Conservation (phyloP, 139 green algal genomes). For the Ettlia oleoabundans region DNA sequence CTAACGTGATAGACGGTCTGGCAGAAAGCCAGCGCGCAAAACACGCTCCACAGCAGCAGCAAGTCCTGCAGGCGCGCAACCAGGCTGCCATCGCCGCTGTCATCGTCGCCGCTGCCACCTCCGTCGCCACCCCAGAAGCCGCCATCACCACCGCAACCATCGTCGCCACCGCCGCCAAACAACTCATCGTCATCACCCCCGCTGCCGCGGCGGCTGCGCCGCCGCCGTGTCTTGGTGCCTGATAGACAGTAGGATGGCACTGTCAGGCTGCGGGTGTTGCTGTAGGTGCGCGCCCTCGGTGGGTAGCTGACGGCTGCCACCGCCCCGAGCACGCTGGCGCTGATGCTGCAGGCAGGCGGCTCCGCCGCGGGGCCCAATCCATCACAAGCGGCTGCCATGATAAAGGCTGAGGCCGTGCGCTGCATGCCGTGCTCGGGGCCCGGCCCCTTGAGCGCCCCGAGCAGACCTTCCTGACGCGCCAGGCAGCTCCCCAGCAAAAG, state of each 20-base stretch:
- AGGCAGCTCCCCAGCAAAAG: neutral
- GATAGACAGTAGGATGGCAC: constrained; percentile 12
- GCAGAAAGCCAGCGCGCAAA: constrained; percentile 32
- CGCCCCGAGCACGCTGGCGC: neutral
- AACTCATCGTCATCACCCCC: constrained; percentile 23
- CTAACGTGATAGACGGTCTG: constrained; percentile 12
- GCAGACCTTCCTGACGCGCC: neutral
- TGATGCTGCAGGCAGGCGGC: neutral
- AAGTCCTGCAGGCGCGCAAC: constrained; percentile 26
- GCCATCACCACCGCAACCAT: constrained; percentile 20
- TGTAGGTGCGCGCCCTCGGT: neutral
- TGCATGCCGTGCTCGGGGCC: no score
- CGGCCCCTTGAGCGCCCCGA: neutral
- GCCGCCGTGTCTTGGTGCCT: neutral
- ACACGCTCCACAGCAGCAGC: constrained; percentile 35
- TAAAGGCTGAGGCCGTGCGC: neutral
- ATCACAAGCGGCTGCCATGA: neutral
- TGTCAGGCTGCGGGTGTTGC: constrained; percentile 10
- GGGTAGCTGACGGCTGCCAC: no score
- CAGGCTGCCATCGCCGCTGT: neutral
- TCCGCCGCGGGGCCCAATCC: neutral
- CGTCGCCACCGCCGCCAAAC: constrained; percentile 6
- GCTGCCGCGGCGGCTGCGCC: neutral
- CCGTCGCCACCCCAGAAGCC: constrained; percentile 14
- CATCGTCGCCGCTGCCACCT: neutral